Base-by-base conservation (phyloP, 1,139 yeast genomes). In the Saccharomycopsis hybrid region DNA sequence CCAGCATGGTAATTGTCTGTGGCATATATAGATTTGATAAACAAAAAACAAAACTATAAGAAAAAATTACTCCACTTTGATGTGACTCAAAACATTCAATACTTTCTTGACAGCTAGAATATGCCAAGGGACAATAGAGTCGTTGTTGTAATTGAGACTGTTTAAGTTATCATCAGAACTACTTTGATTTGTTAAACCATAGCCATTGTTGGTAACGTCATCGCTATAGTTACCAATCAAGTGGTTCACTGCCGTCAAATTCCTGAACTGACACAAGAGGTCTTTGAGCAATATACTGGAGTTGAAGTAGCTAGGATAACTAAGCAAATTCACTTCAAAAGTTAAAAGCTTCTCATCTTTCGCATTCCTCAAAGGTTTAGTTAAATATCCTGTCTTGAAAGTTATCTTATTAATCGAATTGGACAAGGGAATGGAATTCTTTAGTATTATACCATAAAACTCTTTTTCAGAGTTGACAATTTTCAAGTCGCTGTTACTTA, bases 41-140 rank as follows among this genome's bases (percentile, higher is more conserved):
- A n/a, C n/a, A n/a, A n/a, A n/a, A n/a, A n/a, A n/a, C n/a, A n/a
- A n/a, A n/a, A n/a, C n/a, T n/a, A n/a, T n/a, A n/a, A n/a, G n/a
- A n/a, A n/a, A n/a, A 11, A 30, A 38, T 25, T 47, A 32, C 42
- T 62, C 63, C 9, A 72, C 72, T 31, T 64, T 62, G 3, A 73
- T 55, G 58, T 75, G 77, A 1, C 70, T 68, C 38, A 75, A 55
- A 28, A 65, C 65, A 44, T 72, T 76, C 59, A 84, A 63, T 57
- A 82, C 72, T 61, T 85, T 86, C 33, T 77, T 75, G 4, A 87
- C 95, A 0, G 95, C 87, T 32, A 78, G 69, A 32, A 87, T 74
- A 64, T 88, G 96, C 88, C 95, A 85, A n/a, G 97, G 97, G 1
- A 82, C 69, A 39, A 73, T 67, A 0, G 73, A 65, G 32, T 67